phyloP scores from a whole-genome alignment of 331 rosid genomes.

The Erythrophleum ivorense region DNA sequence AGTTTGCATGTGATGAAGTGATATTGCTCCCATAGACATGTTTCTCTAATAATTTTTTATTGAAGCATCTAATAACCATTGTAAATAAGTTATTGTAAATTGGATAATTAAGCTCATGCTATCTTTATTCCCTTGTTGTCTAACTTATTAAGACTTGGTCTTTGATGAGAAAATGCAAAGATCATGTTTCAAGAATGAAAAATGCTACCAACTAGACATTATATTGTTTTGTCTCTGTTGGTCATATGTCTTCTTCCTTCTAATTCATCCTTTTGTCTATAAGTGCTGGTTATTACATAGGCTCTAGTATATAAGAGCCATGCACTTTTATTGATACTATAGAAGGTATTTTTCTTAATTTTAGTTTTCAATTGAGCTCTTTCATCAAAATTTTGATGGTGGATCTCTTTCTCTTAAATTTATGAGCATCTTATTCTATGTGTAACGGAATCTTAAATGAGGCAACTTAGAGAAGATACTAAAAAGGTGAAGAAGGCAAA shows the following conservation, averaged over 20 bases:
- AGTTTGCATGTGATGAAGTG: conserved; percentile 37
- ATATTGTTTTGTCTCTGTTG: neutral
- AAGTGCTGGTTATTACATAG: too few relatives aligned
- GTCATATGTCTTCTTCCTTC: neutral
- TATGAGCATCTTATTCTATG: neutral
- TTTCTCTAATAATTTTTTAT: neutral
- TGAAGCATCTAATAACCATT: conserved; percentile 18
- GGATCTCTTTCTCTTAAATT: neutral
- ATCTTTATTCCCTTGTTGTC: neutral
- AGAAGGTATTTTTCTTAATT: neutral
- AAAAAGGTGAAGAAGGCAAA: conserved; percentile 57
- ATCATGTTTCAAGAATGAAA: neutral
- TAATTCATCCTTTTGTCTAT: neutral
- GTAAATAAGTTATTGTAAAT: too few relatives aligned
- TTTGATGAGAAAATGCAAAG: neutral
- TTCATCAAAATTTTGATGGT: conserved; percentile 1
- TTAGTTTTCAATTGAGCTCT: neutral
- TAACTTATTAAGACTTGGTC: neutral
- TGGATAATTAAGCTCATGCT: neutral
- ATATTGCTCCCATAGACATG: neutral
- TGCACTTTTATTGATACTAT: neutral
- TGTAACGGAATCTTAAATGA: conserved; percentile 65
- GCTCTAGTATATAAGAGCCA: neutral
- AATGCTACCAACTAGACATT: neutral
- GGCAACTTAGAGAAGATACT: conserved; percentile 53